Base-by-base conservation (phyloP, 306 rosid genomes). In the Sesbania bispinosa region DNA sequence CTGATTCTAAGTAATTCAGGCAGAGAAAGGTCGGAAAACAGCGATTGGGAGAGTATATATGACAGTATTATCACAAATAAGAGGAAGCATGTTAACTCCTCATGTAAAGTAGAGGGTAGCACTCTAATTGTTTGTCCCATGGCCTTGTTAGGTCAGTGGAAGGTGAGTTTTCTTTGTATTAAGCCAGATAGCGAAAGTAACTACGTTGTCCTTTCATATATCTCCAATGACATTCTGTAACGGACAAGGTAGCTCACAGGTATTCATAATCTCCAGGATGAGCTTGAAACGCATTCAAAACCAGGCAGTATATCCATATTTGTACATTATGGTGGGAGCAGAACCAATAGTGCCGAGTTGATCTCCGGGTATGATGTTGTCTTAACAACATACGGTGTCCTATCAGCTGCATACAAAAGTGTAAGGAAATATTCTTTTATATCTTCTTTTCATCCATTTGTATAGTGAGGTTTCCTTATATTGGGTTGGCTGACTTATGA, bases 81-180 rank as follows among this genome's bases (percentile, higher is more conserved):
- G 62, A 77, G 74, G 39, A 68, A n/a, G 38, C 70, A 55, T 57
- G 15, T 13, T 15, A 63, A 36, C 21, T 9, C 71, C 55, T 24
- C 69, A 0, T 6, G 16, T 19, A 84, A 67, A 57, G 77, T 80
- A 23, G 74, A 67, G 71, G 96, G 96, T 32, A 92, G 98, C 66
- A 89, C 98, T 54, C 88, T 92, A 52, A 83, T 92, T 79, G 86
- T 92, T 74, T 92, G 98, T 86, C 98, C 98, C 61, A 80, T 92
- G 92, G 89, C 98, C 6, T 83, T 92, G 86, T 76, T 92, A 62
- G 82, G 98, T 64, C 98, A 89, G 47, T 92, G 98, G 98, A 92
- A 89, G 96, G 96, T 85, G 60, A 73, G 64, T 59, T 57, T 66
- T 19, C 76, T 57, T 33, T 11, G 16, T 24, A 3, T 43, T 27